Evolutionary conservation across 116 monocot genomes (phyloP).

Genomic region (Cymodocea nodosa): DNA sequence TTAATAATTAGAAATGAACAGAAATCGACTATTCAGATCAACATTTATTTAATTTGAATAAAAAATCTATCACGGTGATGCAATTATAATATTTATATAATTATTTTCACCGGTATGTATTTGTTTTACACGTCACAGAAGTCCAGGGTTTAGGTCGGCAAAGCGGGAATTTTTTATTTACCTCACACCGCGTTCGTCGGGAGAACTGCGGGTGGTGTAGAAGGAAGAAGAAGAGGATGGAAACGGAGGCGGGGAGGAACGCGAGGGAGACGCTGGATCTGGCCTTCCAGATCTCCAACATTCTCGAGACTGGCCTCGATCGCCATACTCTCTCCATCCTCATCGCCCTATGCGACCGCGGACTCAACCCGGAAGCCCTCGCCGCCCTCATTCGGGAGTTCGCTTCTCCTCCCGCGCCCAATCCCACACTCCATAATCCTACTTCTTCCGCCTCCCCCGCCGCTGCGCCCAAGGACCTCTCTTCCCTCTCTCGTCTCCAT

Average conservation of each 20-base stretch:
- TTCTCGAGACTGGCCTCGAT: constrained; percentile 75
- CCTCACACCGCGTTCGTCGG: neutral
- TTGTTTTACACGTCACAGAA: too few relatives aligned
- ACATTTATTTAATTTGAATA: too few relatives aligned
- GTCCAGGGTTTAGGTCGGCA: too few relatives aligned
- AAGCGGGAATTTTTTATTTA: too few relatives aligned
- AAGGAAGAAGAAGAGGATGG: constrained; percentile 3
- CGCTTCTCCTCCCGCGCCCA: constrained; percentile 14
- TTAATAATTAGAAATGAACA: too few relatives aligned
- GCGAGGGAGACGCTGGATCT: constrained; percentile 67
- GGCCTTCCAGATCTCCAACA: constrained; percentile 76
- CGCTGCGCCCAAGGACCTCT: constrained; percentile 2
- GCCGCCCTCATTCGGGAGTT: constrained; percentile 69
- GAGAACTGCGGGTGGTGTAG: neutral
- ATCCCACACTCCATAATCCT: neutral
- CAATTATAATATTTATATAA: too few relatives aligned
- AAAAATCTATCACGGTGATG: too few relatives aligned
- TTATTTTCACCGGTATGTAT: too few relatives aligned
- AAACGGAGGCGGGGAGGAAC: constrained; percentile 28
- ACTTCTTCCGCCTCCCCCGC: neutral
- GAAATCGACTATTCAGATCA: too few relatives aligned
- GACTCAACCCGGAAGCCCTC: constrained; percentile 77
- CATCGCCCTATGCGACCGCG: constrained; percentile 76
- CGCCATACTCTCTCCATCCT: constrained; percentile 82
- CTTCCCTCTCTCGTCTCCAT: neutral